Evolutionary conservation across 2,329 filamentous ascomycete species (phyloP), one percentile per base, ranked within the genome.

Genomic region (Akanthomyces uredinophilus): DNA sequence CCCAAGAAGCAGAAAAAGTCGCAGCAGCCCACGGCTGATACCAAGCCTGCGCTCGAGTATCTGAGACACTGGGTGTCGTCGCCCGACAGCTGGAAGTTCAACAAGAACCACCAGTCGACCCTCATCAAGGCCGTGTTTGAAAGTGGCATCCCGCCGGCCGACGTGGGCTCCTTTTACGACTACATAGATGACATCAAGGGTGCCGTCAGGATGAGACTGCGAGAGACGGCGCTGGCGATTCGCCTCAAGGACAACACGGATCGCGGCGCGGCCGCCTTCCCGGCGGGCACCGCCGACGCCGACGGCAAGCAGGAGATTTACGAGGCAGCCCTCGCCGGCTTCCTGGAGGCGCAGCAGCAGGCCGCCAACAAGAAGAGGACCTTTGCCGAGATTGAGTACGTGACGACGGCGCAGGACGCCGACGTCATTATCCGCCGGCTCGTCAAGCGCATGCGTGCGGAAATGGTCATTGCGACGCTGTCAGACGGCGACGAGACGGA

Each of bases 41-140:
- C 87, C 61, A 81, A 84, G 52, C 83, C 87, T 16, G 88, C 92
- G 63, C 80, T 96, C 18, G 81, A 85, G 59, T 97, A 97, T 72
- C 83, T 97, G 50, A 81, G 81, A 52, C 86, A 88, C 71, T 96
- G 92, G 82, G 82, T 90, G 75, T 83, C 82, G 61, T 83, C 87
- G 64, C 87, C 87, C 63, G 79, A 82, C 11, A 81, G 80, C 68
- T 98, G 94, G 94, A 97, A 96, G 75, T 98, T 97, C 80, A 96
- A 96, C 79, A 97, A 97, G 78, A 93, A 92, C 68, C 87, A 92
- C 71, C 93, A 97, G 75, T 91, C 88, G 60, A 86, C 91, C 68
- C 80, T 97, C 14, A 84, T 97, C 71, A 94, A 95, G 74, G 87
- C 96, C 78, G 77, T 90, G 51, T 91, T 96, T 72, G 87, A 90